Percentiles rank a stretch among this genome's conserved stretches.
Evolutionary conservation across 441 rosid species (phyloP).

Genomic region (Eugenia klotzschiana): DNA sequence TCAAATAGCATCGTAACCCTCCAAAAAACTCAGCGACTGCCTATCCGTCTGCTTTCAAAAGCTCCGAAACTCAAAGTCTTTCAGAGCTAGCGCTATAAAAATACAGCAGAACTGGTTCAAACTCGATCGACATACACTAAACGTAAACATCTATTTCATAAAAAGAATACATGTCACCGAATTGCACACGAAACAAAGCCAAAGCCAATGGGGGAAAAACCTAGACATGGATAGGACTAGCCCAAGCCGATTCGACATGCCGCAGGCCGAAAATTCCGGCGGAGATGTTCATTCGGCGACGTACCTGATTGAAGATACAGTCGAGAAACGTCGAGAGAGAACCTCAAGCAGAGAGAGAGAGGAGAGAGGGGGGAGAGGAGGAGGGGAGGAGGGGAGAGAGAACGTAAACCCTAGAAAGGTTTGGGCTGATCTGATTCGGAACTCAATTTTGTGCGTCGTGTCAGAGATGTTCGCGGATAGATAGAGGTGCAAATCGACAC

Average conservation of each 20-base stretch:
- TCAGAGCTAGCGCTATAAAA: neutral
- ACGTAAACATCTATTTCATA: neutral
- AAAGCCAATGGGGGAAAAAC: neutral
- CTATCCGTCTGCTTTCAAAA: neutral
- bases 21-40: neutral
- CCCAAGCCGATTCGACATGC: neutral
- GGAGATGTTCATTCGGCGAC: neutral
- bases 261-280: neutral
- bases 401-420: neutral
- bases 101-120: neutral
- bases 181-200: neutral
- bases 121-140: neutral
- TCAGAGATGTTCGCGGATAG: neutral
- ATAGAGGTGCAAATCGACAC: neutral
- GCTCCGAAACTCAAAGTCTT: neutral
- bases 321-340: neutral
- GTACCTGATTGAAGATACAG: neutral
- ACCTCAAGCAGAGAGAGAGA: neutral
- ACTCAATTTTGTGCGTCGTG: neutral
- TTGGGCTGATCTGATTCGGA: neutral
- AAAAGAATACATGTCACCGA: neutral
- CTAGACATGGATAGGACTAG: neutral
- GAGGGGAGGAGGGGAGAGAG: neutral
- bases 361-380: neutral
- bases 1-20: neutral